A percentile compares a stretch with the other conserved stretches of the same genome.
Evolutionary conservation across 2,329 filamentous ascomycete genomes (phyloP).

Genomic region (Fonsecaea nubica): DNA sequence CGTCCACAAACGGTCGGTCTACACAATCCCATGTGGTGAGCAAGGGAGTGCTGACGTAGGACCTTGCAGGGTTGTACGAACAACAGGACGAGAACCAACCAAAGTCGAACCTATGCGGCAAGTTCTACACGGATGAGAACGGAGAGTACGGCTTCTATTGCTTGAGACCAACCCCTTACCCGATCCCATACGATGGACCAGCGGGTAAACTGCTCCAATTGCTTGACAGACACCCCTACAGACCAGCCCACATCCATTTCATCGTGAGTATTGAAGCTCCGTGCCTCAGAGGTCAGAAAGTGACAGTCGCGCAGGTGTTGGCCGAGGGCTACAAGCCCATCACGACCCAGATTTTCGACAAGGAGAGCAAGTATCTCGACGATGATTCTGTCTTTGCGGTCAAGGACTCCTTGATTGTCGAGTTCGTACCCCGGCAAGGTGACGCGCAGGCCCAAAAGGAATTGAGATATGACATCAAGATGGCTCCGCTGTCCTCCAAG

Average conservation of each 20-base stretch:
- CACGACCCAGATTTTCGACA: slow-evolving; percentile 79
- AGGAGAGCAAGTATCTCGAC: slow-evolving; percentile 66
- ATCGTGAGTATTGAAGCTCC: slow-evolving; percentile 52
- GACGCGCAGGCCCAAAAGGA: slow-evolving; percentile 62
- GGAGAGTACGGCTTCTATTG: slow-evolving; percentile 70
- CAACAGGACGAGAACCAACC: slow-evolving; percentile 74
- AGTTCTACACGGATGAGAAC: slow-evolving; percentile 70
- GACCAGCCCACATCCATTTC: slow-evolving; percentile 70
- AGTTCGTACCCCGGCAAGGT: slow-evolving; percentile 60
- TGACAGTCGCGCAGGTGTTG: slow-evolving; percentile 51
- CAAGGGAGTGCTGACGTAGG: neutral
- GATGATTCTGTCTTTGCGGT: slow-evolving; percentile 67
- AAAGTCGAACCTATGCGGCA: slow-evolving; percentile 76
- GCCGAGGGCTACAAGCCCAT: slow-evolving; percentile 69
- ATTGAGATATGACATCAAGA: slow-evolving; percentile 59
- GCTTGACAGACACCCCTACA: slow-evolving; percentile 66
- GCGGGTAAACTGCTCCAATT: slow-evolving; percentile 64
- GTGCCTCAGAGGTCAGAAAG: slow-evolving; percentile 4
- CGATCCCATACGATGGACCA: slow-evolving; percentile 63
- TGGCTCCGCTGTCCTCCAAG: slow-evolving; percentile 43
- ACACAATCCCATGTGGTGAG: neutral
- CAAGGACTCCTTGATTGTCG: slow-evolving; percentile 64
- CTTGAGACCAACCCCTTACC: slow-evolving; percentile 65
- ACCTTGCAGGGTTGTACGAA: slow-evolving; percentile 62
- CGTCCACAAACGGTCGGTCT: slow-evolving; percentile 69